Conservation (phyloP, 129 eudicot genomes). For the carrot (Daucus carota) region DH1_v3.0 NC_030387.2:11450001-11450500, state of each 20-base stretch:
- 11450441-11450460: not conserved
- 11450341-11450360: not conserved
- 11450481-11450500: not conserved
- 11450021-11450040: not conserved
- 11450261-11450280: conserved; percentile 87
- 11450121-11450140: not conserved
- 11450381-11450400: not conserved
- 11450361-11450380: not conserved
- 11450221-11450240: conserved; percentile 65
- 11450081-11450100: not conserved
- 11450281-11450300: not conserved
- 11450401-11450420: not conserved
- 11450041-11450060: not conserved
- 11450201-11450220: conserved; percentile 74
- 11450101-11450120: not conserved
- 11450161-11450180: conserved; percentile 31
- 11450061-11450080: no score
- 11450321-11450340: not conserved
- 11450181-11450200: conserved; percentile 78
- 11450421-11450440: not conserved
- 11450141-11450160: not conserved
- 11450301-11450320: conserved; percentile 16
- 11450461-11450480: not conserved
- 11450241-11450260: conserved; percentile 75
- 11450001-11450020: not conserved